These are phyloP conservation scores for Claviceps monticola DNA, from an alignment of 2,329 filamentous ascomycete genomes.

Conservation along the genomic window DNA sequence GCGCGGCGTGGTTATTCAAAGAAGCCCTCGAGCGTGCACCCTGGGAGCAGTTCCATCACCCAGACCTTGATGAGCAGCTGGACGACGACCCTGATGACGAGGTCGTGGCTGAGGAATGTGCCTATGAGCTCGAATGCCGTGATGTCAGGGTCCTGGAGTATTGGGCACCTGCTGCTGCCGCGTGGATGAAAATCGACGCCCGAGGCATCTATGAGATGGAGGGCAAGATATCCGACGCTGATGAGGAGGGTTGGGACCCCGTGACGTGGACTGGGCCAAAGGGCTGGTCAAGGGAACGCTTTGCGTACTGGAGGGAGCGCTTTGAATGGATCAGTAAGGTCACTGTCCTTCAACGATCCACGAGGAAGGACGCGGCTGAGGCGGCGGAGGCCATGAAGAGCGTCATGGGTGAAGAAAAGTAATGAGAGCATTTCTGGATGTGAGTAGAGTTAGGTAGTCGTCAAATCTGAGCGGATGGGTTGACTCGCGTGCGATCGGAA, in stretches of 20 bases:
- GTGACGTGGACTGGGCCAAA: not conserved
- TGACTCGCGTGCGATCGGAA: too few species aligned
- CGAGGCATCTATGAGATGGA: conserved; percentile 1
- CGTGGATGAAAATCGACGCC: not conserved
- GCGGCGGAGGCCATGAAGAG: not conserved
- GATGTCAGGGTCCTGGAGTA: conserved; percentile 1
- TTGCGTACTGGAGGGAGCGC: conserved; percentile 1
- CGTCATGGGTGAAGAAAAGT: not conserved
- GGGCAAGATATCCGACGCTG: not conserved
- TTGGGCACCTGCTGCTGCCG: conserved; percentile 1
- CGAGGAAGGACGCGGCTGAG: not conserved
- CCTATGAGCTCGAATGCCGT: conserved; percentile 3
- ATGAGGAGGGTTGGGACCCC: not conserved
- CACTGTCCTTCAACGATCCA: not conserved
- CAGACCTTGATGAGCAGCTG: conserved; percentile 1
- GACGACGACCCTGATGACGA: conserved; percentile 1
- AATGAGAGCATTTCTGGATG: not conserved
- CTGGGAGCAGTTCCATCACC: conserved; percentile 2
- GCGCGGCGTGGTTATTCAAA: not conserved
- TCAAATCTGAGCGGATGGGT: not conserved
- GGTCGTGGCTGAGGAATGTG: not conserved
- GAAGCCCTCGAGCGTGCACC: not conserved
- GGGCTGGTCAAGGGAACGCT: conserved; percentile 1
- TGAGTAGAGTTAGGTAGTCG: too few species aligned
- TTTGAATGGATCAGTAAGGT: conserved; percentile 2